A percentile compares a stretch with the other conserved stretches of the same genome.
Evolutionary conservation across 306 rosid genomes (phyloP).

Genomic region (Vigna angularis): DNA sequence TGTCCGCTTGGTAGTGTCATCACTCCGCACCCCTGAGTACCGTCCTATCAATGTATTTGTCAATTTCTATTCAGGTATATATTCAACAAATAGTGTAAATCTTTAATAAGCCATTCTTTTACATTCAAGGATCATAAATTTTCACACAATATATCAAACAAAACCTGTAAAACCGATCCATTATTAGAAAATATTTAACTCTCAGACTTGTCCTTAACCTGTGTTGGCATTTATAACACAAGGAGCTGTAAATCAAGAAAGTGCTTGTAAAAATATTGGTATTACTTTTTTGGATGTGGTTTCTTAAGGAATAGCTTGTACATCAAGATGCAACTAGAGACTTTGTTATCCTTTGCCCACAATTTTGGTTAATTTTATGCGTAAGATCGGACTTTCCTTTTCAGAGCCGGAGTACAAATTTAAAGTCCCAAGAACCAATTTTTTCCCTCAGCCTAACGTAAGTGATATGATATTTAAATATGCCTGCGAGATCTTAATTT

Average conservation of each 20-base stretch:
- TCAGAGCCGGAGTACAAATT: slow-evolving; percentile 80
- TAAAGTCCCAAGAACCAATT: slow-evolving; percentile 74
- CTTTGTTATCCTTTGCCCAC: background rate
- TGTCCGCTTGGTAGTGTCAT: slow-evolving; percentile 73
- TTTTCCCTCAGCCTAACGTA: slow-evolving; percentile 96
- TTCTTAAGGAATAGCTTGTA: background rate
- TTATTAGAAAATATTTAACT: background rate
- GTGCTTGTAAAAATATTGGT: background rate
- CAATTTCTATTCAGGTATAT: slow-evolving; percentile 85
- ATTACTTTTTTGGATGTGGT: slow-evolving; percentile 4
- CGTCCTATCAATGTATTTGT: slow-evolving; percentile 85
- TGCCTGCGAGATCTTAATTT: slow-evolving; percentile 8
- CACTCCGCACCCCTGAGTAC: slow-evolving; percentile 73
- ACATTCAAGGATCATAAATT: slow-evolving; percentile 13
- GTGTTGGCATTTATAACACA: background rate
- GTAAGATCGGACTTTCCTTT: slow-evolving; percentile 43
- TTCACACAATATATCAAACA: slow-evolving; percentile 11
- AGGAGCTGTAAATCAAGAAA: slow-evolving; percentile 6
- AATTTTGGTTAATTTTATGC: slow-evolving; percentile 34
- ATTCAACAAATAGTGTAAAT: slow-evolving; percentile 6
- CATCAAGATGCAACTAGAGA: slow-evolving; percentile 36
- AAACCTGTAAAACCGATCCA: background rate
- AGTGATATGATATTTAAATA: slow-evolving; percentile 46
- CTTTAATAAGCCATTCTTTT: slow-evolving; percentile 14
- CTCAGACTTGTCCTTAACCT: background rate